Evolutionary conservation across 257 asterid species (phyloP), one percentile per base, ranked within the genome.

Genomic region (Rubia yunnanensis): DNA sequence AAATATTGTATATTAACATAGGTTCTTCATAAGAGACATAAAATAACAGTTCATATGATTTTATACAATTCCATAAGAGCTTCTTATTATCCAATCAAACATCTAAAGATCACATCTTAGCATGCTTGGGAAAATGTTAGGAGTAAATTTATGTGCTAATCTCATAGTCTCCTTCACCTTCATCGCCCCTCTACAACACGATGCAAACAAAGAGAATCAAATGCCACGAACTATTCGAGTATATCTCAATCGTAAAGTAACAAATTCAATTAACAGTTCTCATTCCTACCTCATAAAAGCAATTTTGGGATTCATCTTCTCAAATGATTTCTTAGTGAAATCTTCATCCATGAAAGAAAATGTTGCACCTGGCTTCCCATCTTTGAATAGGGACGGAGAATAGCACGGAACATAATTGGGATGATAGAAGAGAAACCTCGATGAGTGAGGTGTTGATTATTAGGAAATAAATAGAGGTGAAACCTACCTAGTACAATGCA

Each of bases 51-150:
- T 11, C 5, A 26, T 60, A 5, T 44, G 30, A 0, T 7, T 53
- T 24, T 58, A 27, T 27, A 44, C 52, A 14, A 44, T 4, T 44
- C 52, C 52, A 44, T 44, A 15, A 44, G 48, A 2, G 59, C 50
- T 61, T 30, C 22, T 69, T 55, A 55, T 59, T 63, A 65, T 49
- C 14, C 24, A 52, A 24, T 18, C 6, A 24, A 32, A 38, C 3
- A 22, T 58, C 44, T 54, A 49, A 26, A 54, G 34, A 35, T 91
- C 95, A 91, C 91, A 91, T 63, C 85, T 91, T 91, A 1, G 98
- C 84, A n/a, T 95, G 96, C 84, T 88, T 13, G 98, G 98, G 82
- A 91, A 91, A 60, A 91, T 91, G 68, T 88, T 95, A 2, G 96
- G 98, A 1, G 98, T 88, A 72, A 91, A 91, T 68, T 91, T 91